Evolutionary conservation across 169 alveolate genomes (phyloP).

Genomic region (Plasmodium blacklocki): DNA sequence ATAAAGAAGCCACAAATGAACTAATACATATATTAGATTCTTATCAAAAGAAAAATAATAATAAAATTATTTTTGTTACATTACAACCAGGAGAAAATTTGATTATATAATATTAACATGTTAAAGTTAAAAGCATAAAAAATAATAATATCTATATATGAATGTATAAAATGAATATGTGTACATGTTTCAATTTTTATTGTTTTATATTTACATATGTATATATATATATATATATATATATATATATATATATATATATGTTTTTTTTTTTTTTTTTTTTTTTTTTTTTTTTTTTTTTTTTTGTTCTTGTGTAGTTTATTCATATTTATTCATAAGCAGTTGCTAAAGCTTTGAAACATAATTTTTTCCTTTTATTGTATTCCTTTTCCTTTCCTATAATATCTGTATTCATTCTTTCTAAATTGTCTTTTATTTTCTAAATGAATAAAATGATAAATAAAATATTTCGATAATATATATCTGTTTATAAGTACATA

Average conservation of each 20-base stretch:
- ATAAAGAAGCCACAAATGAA: constrained; percentile 65
- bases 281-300: too few species aligned
- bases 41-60: constrained; percentile 49
- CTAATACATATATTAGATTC: constrained; percentile 10
- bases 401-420: constrained; percentile 67
- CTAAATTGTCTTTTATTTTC: constrained; percentile 57
- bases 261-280: too few species aligned
- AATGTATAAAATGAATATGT: too few species aligned
- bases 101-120: constrained; percentile 8
- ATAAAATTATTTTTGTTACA: constrained; percentile 62
- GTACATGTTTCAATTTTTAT: background rate
- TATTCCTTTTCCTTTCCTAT: constrained; percentile 66
- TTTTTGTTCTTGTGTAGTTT: background rate
- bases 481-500: background rate
- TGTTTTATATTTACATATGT: background rate
- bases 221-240: constrained; percentile 18
- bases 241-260: background rate
- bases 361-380: constrained; percentile 67
- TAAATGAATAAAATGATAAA: constrained; percentile 1
- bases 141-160: background rate
- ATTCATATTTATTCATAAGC: constrained; percentile 46
- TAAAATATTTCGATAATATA: background rate
- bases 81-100: constrained; percentile 73
- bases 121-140: background rate
- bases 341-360: constrained; percentile 71